These are phyloP conservation scores for Fusarium armeniacum DNA, from an alignment of 2,329 filamentous ascomycete species.

Conservation along the genomic window DNA sequence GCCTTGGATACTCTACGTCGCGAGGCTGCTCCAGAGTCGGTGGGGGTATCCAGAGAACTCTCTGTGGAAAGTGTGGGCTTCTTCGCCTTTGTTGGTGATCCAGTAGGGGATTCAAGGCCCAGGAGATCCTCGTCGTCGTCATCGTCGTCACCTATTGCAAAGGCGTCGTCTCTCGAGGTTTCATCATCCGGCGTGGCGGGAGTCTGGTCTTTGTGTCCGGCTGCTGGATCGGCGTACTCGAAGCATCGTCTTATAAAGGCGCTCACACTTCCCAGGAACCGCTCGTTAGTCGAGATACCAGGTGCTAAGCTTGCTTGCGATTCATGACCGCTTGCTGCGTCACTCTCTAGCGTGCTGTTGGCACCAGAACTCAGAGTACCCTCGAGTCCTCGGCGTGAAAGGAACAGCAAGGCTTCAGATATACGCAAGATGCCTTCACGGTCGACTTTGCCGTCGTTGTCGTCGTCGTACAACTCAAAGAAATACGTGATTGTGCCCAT, in stretches of 20 bases:
- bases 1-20: slow-evolving; percentile 69
- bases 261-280: slow-evolving; percentile 91
- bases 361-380: slow-evolving; percentile 77
- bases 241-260: slow-evolving; percentile 97
- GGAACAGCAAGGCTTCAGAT: slow-evolving; percentile 92
- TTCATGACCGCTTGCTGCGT: slow-evolving; percentile 50
- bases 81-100: slow-evolving; percentile 59
- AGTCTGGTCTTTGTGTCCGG: slow-evolving; percentile 63
- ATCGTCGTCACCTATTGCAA: slow-evolving; percentile 83
- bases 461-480: slow-evolving; percentile 96
- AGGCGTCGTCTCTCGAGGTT: slow-evolving; percentile 63
- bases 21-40: slow-evolving; percentile 38
- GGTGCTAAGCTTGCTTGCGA: slow-evolving; percentile 58
- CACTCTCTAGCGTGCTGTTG: slow-evolving; percentile 66
- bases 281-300: slow-evolving; percentile 80
- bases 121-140: slow-evolving; percentile 75
- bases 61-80: slow-evolving; percentile 59
- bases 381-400: slow-evolving; percentile 89
- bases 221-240: slow-evolving; percentile 93
- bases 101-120: slow-evolving; percentile 65
- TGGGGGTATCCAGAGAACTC: slow-evolving; percentile 45
- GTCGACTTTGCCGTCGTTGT: slow-evolving; percentile 90
- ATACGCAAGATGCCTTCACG: slow-evolving; percentile 95
- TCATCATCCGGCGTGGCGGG: slow-evolving; percentile 42
- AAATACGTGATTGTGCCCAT: slow-evolving; percentile 99